phyloP scores from a whole-genome alignment of 306 rosid genomes.

The Acacia crassicarpa region DNA sequence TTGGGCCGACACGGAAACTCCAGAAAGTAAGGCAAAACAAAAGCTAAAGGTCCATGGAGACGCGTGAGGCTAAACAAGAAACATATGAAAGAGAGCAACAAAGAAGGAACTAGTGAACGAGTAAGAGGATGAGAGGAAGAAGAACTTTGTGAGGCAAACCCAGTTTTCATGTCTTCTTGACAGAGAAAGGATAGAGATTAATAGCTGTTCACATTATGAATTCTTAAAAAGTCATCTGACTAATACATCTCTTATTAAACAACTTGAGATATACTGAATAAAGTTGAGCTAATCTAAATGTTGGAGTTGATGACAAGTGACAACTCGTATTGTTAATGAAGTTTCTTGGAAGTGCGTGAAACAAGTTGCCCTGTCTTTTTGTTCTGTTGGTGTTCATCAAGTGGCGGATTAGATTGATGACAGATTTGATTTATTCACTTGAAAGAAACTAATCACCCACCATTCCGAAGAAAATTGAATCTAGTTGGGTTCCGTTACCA shows the following conservation, averaged over 20 bases:
- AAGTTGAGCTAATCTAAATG: neutral
- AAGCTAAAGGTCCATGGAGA: neutral
- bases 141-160: neutral
- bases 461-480: neutral
- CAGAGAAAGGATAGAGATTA: neutral
- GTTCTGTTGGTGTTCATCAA: neutral
- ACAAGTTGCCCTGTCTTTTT: neutral
- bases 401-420: neutral
- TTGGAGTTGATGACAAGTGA: neutral
- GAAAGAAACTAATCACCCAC: neutral
- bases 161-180: neutral
- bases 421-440: neutral
- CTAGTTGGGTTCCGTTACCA: neutral
- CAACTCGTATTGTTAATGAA: neutral
- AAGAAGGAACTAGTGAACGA: neutral
- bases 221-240: neutral
- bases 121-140: neutral
- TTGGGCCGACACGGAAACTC: neutral
- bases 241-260: neutral
- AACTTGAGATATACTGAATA: neutral
- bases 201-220: neutral
- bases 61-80: neutral
- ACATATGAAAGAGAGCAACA: neutral
- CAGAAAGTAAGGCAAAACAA: neutral
- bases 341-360: neutral